A percentile compares a stretch with the other conserved stretches of the same genome.
These are phyloP conservation scores for Talaromyces rugulosus DNA, from an alignment of 2,329 filamentous ascomycete species.

Conservation along the genomic window DNA sequence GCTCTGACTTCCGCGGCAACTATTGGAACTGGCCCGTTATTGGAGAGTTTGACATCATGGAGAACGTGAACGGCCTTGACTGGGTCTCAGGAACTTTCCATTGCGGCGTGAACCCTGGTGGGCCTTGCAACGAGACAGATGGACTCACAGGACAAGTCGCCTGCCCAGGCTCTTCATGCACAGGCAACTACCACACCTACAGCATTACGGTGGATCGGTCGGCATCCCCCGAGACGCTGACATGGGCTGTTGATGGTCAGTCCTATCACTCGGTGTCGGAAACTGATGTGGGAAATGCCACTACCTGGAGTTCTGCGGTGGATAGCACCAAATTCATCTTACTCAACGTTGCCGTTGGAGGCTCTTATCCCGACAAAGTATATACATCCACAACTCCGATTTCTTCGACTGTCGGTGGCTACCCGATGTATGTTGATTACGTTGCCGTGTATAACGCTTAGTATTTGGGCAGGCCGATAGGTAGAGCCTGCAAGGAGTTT, in stretches of 20 bases:
- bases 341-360: neutral
- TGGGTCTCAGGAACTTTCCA: neutral
- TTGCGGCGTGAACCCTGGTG: neutral
- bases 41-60: neutral
- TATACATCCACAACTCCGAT: neutral
- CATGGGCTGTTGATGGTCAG: neutral
- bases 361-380: neutral
- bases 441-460: neutral
- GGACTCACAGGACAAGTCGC: neutral
- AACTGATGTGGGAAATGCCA: neutral
- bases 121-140: neutral
- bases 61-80: neutral
- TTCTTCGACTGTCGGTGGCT: neutral
- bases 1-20: neutral
- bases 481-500: neutral
- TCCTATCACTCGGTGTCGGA: neutral
- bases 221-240: neutral
- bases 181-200: neutral
- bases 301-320: neutral
- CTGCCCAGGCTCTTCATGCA: neutral
- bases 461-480: neutral
- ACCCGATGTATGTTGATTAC: neutral
- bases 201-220: neutral
- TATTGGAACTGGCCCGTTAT: neutral
- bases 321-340: neutral